phyloP scores from a whole-genome alignment of 129 eudicot species.

The Cynara cardunculus region DNA sequence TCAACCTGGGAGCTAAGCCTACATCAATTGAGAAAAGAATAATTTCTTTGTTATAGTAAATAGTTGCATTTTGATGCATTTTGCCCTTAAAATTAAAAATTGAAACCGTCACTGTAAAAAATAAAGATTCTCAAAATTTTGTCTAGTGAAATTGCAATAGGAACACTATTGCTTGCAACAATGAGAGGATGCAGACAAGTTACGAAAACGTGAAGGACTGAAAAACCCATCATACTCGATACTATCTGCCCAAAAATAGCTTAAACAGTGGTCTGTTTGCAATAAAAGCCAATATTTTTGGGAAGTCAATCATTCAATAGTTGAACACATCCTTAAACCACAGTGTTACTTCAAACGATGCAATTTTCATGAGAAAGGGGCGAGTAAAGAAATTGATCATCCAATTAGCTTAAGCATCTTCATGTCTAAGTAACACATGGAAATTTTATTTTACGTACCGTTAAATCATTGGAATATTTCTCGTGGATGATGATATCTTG shows the following conservation, averaged over 20 bases:
- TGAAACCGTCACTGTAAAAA: no score
- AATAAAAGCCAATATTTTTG: not conserved
- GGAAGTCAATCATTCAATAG: not conserved
- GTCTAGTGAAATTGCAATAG: no score
- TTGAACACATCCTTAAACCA: not conserved
- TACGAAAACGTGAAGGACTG: not conserved
- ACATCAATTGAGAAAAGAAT: no score
- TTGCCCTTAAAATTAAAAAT: no score
- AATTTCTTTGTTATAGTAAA: no score
- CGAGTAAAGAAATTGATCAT: not conserved
- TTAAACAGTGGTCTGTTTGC: not conserved
- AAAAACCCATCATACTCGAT: no score
- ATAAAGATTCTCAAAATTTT: no score
- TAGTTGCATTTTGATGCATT: no score
- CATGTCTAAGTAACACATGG: not conserved
- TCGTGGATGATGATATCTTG: conserved; percentile 53
- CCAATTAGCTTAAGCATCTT: conserved; percentile 3
- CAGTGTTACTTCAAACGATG: not conserved
- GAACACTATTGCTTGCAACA: no score
- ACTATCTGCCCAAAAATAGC: not conserved
- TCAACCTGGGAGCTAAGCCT: no score
- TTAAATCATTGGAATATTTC: conserved; percentile 57
- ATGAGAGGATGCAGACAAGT: no score
- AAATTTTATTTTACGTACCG: conserved; percentile 42
- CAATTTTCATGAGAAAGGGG: not conserved